A percentile compares a stretch with the other conserved stretches of the same genome.
phyloP scores from a whole-genome alignment of 2,329 filamentous ascomycete species.

The Pestalotiopsis sp. region DNA sequence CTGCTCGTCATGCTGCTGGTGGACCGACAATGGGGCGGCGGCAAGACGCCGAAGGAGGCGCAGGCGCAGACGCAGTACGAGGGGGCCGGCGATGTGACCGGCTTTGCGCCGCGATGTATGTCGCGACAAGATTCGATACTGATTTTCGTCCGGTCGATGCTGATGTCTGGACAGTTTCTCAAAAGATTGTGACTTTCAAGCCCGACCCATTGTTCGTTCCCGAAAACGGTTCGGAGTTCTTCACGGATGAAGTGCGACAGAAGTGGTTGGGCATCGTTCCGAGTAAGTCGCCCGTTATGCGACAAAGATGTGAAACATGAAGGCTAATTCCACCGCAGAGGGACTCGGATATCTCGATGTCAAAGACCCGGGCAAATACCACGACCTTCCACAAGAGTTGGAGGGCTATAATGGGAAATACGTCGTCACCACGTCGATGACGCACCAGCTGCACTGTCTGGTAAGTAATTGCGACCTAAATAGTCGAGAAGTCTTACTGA shows the following conservation, averaged over 20 bases:
- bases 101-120: constrained; percentile 42
- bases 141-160: neutral
- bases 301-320: neutral
- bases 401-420: constrained; percentile 34
- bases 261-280: constrained; percentile 44
- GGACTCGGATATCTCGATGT: constrained; percentile 44
- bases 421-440: constrained; percentile 45
- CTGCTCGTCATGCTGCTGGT: constrained; percentile 38
- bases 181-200: constrained; percentile 41
- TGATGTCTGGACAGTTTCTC: constrained; percentile 31
- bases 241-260: constrained; percentile 32
- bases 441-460: constrained; percentile 48
- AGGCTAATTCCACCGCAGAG: constrained; percentile 21
- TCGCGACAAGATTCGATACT: neutral
- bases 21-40: constrained; percentile 24
- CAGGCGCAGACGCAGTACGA: constrained; percentile 26
- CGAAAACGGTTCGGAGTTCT: constrained; percentile 42
- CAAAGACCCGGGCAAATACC: constrained; percentile 34
- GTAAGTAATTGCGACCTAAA: constrained; percentile 22
- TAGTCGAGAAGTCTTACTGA: neutral
- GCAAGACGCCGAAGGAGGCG: constrained; percentile 12
- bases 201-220: constrained; percentile 40
- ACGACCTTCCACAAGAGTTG: constrained; percentile 40
- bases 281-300: constrained; percentile 25
- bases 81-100: constrained; percentile 40